Conservation (phyloP, 2,329 filamentous ascomycete species). For the Catunica adiposa region DNA sequence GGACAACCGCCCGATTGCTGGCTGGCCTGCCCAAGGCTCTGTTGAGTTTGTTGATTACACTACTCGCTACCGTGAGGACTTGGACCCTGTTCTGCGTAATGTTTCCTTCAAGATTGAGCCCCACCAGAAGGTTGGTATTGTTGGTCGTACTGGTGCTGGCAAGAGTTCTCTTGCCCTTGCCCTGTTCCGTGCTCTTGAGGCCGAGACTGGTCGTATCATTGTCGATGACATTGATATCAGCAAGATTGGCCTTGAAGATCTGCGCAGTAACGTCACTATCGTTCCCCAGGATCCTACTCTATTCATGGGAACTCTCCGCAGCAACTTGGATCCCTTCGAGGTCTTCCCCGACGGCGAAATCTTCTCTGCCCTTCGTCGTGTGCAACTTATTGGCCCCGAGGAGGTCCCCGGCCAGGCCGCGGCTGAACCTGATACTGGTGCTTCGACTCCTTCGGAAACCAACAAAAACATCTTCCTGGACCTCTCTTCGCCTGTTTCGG, state of each 20-base stretch:
- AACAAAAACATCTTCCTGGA: constrained; percentile 96
- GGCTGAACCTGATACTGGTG: constrained; percentile 14
- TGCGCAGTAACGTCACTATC: constrained; percentile 89
- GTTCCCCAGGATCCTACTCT: constrained; percentile 93
- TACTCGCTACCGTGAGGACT: constrained; percentile 72
- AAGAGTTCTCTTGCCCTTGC: constrained; percentile 92
- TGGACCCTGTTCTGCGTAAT: constrained; percentile 70
- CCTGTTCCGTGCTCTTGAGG: constrained; percentile 84
- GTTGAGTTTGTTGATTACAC: constrained; percentile 83
- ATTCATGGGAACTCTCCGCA: constrained; percentile 81
- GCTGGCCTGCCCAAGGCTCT: constrained; percentile 73
- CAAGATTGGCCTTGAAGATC: constrained; percentile 75
- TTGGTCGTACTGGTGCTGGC: constrained; percentile 85
- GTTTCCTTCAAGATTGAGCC: constrained; percentile 76
- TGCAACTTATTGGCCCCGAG: constrained; percentile 63
- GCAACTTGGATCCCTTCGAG: constrained; percentile 83
- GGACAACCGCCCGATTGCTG: constrained; percentile 55
- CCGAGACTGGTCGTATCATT: constrained; percentile 73
- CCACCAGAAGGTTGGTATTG: constrained; percentile 86
- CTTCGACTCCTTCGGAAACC: constrained; percentile 30
- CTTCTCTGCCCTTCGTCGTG: constrained; percentile 68
- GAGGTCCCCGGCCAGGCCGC: constrained; percentile 21
- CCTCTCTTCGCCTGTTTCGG: constrained; percentile 64
- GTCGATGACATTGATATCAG: constrained; percentile 88
- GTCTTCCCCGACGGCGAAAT: constrained; percentile 82